Conservation (phyloP, 1,284 basidiomycete genomes). For the Malassezia sympodialis region DNA sequence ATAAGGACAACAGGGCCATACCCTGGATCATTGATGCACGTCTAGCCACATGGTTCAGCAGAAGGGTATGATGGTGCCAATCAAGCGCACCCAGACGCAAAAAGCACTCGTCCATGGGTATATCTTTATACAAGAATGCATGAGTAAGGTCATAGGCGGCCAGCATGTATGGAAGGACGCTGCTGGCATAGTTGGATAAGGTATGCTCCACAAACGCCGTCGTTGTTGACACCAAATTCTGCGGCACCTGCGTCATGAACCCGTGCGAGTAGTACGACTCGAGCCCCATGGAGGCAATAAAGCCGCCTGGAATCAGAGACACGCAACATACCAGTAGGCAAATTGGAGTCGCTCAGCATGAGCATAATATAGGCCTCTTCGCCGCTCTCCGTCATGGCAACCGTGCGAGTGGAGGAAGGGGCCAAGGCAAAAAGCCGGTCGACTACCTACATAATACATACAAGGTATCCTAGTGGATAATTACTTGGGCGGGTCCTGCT, state of each 20-base stretch:
- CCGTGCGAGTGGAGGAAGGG: neutral
- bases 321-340: constrained; percentile 31
- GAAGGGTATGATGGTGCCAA: constrained; percentile 68
- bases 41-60: constrained; percentile 75
- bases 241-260: constrained; percentile 49
- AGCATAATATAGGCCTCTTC: constrained; percentile 30
- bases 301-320: constrained; percentile 59
- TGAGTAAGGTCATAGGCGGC: neutral
- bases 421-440: neutral
- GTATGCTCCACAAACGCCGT: constrained; percentile 3
- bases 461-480: neutral
- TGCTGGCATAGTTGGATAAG: constrained; percentile 9
- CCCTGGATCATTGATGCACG: constrained; percentile 85
- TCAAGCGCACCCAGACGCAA: constrained; percentile 53
- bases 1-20: constrained; percentile 79
- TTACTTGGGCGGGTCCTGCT: neutral
- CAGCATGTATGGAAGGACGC: constrained; percentile 7
- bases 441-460: neutral
- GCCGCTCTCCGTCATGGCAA: neutral
- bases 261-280: constrained; percentile 84
- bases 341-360: constrained; percentile 41
- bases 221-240: neutral
- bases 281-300: constrained; percentile 81
- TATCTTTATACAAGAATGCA: neutral
- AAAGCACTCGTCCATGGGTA: constrained; percentile 14